Percentiles rank a stretch among this genome's conserved stretches.
These are phyloP conservation scores for Jatropha podagrica DNA, from an alignment of 441 rosid genomes.

Conservation along the genomic window DNA sequence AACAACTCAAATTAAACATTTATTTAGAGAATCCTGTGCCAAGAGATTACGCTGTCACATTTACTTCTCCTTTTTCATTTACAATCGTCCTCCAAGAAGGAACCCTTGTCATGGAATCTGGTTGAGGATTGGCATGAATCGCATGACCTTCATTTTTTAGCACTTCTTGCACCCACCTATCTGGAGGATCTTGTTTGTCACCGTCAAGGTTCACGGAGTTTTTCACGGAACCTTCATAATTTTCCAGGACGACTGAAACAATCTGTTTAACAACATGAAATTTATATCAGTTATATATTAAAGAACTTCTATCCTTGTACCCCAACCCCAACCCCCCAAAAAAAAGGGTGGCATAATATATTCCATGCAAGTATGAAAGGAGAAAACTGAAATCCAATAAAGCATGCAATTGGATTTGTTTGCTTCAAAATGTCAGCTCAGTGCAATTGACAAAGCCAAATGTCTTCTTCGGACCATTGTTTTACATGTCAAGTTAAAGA, in stretches of 20 bases:
- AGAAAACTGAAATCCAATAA: slow-evolving; percentile 5
- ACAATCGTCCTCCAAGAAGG: slow-evolving; percentile 83
- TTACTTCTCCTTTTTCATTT: slow-evolving; percentile 77
- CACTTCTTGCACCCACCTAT: slow-evolving; percentile 78
- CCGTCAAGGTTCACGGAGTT: slow-evolving; percentile 38
- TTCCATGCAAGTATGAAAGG: background rate
- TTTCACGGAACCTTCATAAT: slow-evolving; percentile 49
- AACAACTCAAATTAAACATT: slow-evolving; percentile 10
- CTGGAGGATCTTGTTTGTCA: slow-evolving; percentile 39
- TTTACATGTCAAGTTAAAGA: background rate
- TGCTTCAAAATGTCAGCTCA: background rate
- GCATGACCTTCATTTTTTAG: slow-evolving; percentile 64
- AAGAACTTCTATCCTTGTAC: background rate
- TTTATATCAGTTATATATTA: background rate
- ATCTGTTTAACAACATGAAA: slow-evolving; percentile 47
- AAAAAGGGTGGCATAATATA: background rate
- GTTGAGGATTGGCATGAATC: slow-evolving; percentile 44
- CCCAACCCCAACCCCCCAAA: background rate
- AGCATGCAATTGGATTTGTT: background rate
- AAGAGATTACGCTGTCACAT: slow-evolving; percentile 63
- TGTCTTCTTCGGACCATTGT: background rate
- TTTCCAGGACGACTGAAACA: slow-evolving; percentile 87
- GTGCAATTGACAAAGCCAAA: background rate
- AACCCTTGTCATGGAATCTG: slow-evolving; percentile 43
- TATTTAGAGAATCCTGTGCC: slow-evolving; percentile 24